phyloP scores from a whole-genome alignment of 306 rosid genomes.

The Medicago truncatula region DNA sequence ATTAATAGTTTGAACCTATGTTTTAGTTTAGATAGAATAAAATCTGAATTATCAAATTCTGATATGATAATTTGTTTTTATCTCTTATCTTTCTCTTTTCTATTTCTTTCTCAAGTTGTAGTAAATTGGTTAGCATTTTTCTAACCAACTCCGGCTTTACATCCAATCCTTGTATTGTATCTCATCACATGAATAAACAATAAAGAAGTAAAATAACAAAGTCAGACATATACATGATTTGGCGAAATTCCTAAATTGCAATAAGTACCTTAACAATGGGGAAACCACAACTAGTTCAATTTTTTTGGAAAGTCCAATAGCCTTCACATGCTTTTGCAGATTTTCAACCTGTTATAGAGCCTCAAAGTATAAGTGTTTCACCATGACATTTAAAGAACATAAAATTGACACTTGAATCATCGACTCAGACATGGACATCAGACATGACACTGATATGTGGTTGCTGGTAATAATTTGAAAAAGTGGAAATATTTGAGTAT shows the following conservation, averaged over 20 bases:
- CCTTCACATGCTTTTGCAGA: constrained; percentile 73
- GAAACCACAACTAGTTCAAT: constrained; percentile 76
- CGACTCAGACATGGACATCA: too few species aligned
- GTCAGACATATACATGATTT: constrained; percentile 12
- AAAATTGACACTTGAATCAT: background rate
- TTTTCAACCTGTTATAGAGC: constrained; percentile 62
- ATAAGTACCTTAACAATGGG: constrained; percentile 78
- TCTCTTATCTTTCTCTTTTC: background rate
- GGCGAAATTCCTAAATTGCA: constrained; percentile 16
- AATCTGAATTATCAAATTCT: background rate
- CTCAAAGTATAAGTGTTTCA: constrained; percentile 1
- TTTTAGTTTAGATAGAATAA: background rate
- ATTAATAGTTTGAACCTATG: background rate
- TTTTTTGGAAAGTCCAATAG: constrained; percentile 61
- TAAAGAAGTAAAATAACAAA: constrained; percentile 15
- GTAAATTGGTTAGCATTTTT: background rate
- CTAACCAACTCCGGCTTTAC: background rate
- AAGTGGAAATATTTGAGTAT: too few species aligned
- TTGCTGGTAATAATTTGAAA: too few species aligned
- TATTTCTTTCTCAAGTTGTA: background rate
- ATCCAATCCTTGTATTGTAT: background rate
- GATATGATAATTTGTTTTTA: background rate
- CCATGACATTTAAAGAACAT: constrained; percentile 7
- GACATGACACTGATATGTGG: too few species aligned
- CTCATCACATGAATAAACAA: background rate